Evolutionary conservation across 1,284 basidiomycete genomes (phyloP).

Genomic region (Coniophora puteana): DNA sequence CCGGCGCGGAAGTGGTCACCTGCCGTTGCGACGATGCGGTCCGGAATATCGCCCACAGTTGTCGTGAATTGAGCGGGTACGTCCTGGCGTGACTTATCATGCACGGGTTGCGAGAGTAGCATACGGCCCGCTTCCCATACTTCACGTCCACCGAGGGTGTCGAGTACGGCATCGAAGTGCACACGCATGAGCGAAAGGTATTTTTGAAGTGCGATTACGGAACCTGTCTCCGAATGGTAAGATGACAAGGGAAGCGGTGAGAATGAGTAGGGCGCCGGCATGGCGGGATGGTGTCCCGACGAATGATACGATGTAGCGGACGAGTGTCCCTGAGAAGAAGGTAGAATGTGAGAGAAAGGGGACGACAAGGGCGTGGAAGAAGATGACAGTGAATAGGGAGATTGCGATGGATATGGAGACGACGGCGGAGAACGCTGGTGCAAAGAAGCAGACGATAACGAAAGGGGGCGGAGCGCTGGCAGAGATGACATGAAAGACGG

Average conservation of each 20-base stretch:
- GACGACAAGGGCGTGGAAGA: slow-evolving; percentile 30
- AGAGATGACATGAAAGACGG: slow-evolving; percentile 26
- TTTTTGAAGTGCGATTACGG: slow-evolving; percentile 49
- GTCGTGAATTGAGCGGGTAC: slow-evolving; percentile 65
- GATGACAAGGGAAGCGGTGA: slow-evolving; percentile 21
- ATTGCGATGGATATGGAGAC: slow-evolving; percentile 28
- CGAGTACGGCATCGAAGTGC: slow-evolving; percentile 73
- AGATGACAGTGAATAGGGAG: slow-evolving; percentile 27
- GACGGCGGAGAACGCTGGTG: slow-evolving; percentile 21
- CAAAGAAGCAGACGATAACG: slow-evolving; percentile 23
- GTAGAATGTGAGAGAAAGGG: slow-evolving; percentile 20
- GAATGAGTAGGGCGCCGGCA: slow-evolving; percentile 27
- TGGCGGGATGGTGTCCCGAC: slow-evolving; percentile 22
- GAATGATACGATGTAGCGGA: slow-evolving; percentile 19
- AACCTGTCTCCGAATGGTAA: slow-evolving; percentile 24
- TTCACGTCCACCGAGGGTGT: slow-evolving; percentile 74
- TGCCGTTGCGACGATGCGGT: slow-evolving; percentile 59
- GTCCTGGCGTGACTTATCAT: slow-evolving; percentile 21
- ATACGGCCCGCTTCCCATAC: slow-evolving; percentile 70
- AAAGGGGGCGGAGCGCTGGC: slow-evolving; percentile 14
- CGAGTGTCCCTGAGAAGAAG: slow-evolving; percentile 19
- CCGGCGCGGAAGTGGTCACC: slow-evolving; percentile 70
- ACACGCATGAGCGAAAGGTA: slow-evolving; percentile 46
- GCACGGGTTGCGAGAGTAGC: slow-evolving; percentile 44
- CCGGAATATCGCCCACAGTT: slow-evolving; percentile 63